Evolutionary conservation across 169 alveolate genomes (phyloP).

Genomic region (Plasmodium gaboni): DNA sequence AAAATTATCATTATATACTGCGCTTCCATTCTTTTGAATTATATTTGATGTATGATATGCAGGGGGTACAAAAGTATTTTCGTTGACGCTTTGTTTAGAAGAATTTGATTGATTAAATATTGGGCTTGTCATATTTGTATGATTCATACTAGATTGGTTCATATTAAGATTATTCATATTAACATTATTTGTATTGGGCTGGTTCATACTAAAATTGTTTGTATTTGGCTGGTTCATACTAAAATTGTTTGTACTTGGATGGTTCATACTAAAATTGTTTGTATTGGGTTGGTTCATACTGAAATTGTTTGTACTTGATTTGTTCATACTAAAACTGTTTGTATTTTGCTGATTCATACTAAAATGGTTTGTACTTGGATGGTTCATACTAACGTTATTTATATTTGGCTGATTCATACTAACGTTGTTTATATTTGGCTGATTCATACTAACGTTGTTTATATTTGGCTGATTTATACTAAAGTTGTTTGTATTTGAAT

Average conservation of each 20-base stretch:
- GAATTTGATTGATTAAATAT: constrained; percentile 21
- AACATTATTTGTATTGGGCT: neutral
- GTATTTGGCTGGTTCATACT: neutral
- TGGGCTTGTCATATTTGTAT: constrained; percentile 11
- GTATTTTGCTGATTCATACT: constrained; percentile 4
- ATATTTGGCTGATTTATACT: constrained; percentile 1
- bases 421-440: constrained; percentile 4
- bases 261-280: neutral
- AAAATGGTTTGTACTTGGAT: neutral
- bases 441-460: constrained; percentile 11
- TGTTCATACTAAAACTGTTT: constrained; percentile 8
- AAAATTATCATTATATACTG: constrained; percentile 35
- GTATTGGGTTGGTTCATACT: neutral
- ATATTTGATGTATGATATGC: constrained; percentile 40
- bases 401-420: neutral
- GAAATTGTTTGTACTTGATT: constrained; percentile 8
- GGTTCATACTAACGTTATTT: neutral
- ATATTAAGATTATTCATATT: neutral
- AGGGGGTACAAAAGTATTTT: constrained; percentile 10
- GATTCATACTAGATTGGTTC: constrained; percentile 20
- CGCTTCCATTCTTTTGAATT: constrained; percentile 9
- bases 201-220: neutral
- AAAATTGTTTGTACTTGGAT: neutral
- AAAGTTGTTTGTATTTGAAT: neutral
- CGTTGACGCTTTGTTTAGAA: constrained; percentile 12